Base-by-base conservation (phyloP, 2,329 filamentous ascomycete genomes). In the Fusarium sp. region DNA sequence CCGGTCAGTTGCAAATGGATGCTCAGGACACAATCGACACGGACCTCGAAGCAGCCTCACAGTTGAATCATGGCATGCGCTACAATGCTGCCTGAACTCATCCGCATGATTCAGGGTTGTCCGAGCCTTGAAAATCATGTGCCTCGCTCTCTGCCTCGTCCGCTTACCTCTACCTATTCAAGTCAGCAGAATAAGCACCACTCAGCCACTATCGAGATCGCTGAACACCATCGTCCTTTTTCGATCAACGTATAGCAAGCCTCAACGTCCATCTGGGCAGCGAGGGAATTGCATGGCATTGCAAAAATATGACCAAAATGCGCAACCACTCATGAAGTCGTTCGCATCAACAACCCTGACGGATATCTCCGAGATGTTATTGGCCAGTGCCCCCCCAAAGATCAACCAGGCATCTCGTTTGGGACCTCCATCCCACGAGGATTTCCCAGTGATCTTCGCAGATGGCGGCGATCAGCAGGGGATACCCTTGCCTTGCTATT, bases 401-500 rank as follows among this genome's bases (percentile, higher is more conserved):
- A 75, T 75, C 72, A 72, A 45, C 72, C 49, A 76, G 73, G 56
- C 65, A 56, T 68, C 72, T 70, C 57, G 52, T 66, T 73, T 66
- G 47, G 68, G 70, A 42, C 61, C 51, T 68, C 58, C 58, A 28
- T 63, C 63, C 77, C 77, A 78, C 72, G 77, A 77, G 71, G 73
- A 72, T 76, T 77, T 70, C 72, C 74, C 72, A 76, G 72, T 77
- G 77, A 79, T 79, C 77, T 79, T 78, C 77, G 75, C 58, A 70
- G 71, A 69, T 72, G 68, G 75, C 66, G 78, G 70, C 77, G 77
- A 79, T 79, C 78, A 73, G 70, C 76, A 78, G 75, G 78, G 78
- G 67, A 59, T 31, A 73, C 72, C 76, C 75, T 66, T 69, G 76
- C 49, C 69, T 60, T 55, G 72, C 42, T 63, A 65, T 64, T 42